A percentile compares a stretch with the other conserved stretches of the same genome.
Evolutionary conservation across 805 yeast species (phyloP).

Genomic region (Saccharomyces mikatae): DNA sequence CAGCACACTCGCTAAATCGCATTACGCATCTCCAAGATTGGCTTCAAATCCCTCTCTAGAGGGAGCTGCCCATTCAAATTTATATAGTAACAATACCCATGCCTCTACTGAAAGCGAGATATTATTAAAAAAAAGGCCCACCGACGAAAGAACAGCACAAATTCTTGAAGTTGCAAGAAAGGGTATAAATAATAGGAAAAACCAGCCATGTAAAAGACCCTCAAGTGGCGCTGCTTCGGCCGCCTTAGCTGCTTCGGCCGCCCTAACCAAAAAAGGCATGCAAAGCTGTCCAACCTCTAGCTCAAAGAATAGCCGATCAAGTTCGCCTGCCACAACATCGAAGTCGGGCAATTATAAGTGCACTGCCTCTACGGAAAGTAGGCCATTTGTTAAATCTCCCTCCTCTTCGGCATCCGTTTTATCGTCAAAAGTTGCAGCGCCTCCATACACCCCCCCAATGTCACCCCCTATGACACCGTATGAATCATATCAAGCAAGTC

Average conservation of each 20-base stretch:
- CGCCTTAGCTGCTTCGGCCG: conserved; percentile 22
- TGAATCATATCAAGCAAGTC: not conserved
- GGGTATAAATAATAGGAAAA: conserved; percentile 17
- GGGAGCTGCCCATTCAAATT: not conserved
- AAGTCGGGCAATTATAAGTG: conserved; percentile 1
- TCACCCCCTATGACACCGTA: conserved; percentile 7
- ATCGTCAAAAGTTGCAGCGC: not conserved
- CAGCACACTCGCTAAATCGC: not conserved
- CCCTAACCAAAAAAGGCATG: conserved; percentile 13
- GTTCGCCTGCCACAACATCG: conserved; percentile 3
- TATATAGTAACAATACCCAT: not conserved
- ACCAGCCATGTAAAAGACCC: conserved; percentile 7
- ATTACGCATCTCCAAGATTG: conserved; percentile 3
- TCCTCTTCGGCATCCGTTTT: not conserved
- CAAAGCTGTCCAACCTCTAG: conserved; percentile 3
- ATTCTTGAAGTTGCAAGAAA: conserved; percentile 26
- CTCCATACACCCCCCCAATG: conserved; percentile 3
- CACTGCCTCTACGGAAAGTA: conserved; percentile 4
- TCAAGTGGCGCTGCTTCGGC: conserved; percentile 19
- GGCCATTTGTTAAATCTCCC: not conserved
- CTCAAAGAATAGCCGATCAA: conserved; percentile 13
- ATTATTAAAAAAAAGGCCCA: conserved; percentile 8
- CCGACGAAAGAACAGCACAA: conserved; percentile 28
- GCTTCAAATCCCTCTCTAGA: conserved; percentile 1
- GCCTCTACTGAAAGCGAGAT: not conserved